These are phyloP conservation scores for Amanita phalloides DNA, from an alignment of 768 basidiomycete genomes.

Conservation along the genomic window DNA sequence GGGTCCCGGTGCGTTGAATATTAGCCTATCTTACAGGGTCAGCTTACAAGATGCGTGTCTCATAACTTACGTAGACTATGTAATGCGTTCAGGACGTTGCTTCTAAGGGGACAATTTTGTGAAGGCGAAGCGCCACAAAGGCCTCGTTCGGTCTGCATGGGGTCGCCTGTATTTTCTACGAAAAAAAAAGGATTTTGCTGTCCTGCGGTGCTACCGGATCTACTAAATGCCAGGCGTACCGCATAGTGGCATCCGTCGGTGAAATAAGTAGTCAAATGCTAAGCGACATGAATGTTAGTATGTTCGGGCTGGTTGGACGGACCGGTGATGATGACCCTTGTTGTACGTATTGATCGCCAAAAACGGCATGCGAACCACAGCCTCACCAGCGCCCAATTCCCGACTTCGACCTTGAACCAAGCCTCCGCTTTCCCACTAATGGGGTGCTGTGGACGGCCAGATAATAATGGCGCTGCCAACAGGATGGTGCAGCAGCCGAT, in stretches of 20 bases:
- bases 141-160: no score
- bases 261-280: background rate
- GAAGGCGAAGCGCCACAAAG: no score
- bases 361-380: conserved; percentile 12
- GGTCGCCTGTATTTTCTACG: no score
- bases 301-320: no score
- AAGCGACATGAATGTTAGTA: background rate
- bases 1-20: background rate
- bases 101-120: no score
- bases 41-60: background rate
- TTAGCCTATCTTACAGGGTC: background rate
- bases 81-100: no score
- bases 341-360: background rate
- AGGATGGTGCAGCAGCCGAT: conserved; percentile 12
- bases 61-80: background rate
- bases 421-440: conserved; percentile 23
- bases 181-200: no score
- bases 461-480: conserved; percentile 19
- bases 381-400: conserved; percentile 9
- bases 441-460: conserved; percentile 59
- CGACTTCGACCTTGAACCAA: conserved; percentile 1
- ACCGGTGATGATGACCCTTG: background rate
- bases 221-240: no score
- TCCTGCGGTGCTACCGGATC: no score
- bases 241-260: background rate